Evolutionary conservation across 2,329 filamentous ascomycete genomes (phyloP), one percentile per base, ranked within the genome.

Genomic region (Thielaviopsis populi): DNA sequence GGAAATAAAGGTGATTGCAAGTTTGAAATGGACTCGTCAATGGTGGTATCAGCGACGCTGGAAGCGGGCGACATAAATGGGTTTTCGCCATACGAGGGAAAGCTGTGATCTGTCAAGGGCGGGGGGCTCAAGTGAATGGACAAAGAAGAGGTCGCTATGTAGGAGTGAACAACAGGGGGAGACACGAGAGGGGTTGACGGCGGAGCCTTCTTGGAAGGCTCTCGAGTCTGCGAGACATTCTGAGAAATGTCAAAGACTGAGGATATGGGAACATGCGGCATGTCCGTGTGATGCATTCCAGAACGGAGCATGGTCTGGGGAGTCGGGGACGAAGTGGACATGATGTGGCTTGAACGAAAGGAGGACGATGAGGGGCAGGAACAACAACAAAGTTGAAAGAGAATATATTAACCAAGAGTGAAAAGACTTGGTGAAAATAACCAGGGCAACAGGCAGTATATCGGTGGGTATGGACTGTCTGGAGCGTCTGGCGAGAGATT

Each of bases 181-280:
- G 63, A 65, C 4, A 65, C 63, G 48, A 65, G 60, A 10, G 63
- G 61, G 2, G 63, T 62, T 27, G 56, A 41, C 27, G 60, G 54
- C n/a, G 59, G 37, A 24, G 37, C 30, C 41, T 61, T 61, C 19
- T 22, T n/a, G 53, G 30, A 48, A 19, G n/a, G 59, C 24, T 54
- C 60, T 7, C 63, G 59, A 48, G 59, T 58, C 33, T 65, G 59
- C 27, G 63, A 65, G 40, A 65, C 53, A 62, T 65, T 61, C 5
- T 65, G 63, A 15, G 63, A 56, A 15, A 65, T 65, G 37, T 62
- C 63, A 42, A 42, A 65, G 24, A 65, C 53, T n/a, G 63, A 58
- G 22, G 59, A 22, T 27, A 65, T 61, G 48, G 63, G 59, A 30
- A 62, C 60, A 48, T 19, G 24, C 19, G 17, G 33, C 27, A 62